Conservation (phyloP, 495 filamentous ascomycete genomes). For the Hypoxylon crocopeplum region DNA sequence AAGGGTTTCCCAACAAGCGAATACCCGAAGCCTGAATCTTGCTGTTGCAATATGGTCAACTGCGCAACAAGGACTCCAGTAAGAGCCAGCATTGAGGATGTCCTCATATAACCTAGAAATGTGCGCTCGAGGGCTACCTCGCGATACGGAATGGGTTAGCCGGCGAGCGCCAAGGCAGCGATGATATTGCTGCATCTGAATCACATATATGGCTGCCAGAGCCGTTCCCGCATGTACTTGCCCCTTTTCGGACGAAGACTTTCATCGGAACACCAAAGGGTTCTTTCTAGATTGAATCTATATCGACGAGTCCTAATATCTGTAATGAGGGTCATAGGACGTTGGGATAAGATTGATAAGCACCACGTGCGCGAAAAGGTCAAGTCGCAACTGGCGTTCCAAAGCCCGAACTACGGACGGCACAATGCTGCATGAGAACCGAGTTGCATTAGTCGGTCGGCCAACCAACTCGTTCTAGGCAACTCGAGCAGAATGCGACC, state of each 20-base stretch:
- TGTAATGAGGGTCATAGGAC: constrained; percentile 29
- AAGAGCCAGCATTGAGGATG: constrained; percentile 72
- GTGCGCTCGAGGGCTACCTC: constrained; percentile 76
- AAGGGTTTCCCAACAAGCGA: constrained; percentile 71
- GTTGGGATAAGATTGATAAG: constrained; percentile 40
- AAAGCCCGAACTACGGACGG: constrained; percentile 31
- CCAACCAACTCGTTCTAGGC: constrained; percentile 8
- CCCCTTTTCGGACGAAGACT: constrained; percentile 24
- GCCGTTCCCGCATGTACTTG: constrained; percentile 18
- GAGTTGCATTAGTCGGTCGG: constrained; percentile 27
- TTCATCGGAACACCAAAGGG: constrained; percentile 24
- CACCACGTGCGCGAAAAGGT: constrained; percentile 34
- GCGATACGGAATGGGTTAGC: constrained; percentile 17
- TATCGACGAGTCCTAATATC: constrained; percentile 22
- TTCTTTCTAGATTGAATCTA: constrained; percentile 20
- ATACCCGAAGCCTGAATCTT: constrained; percentile 60
- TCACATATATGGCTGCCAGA: constrained; percentile 13
- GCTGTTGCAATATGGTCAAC: constrained; percentile 61
- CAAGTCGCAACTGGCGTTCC: constrained; percentile 6
- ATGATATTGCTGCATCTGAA: constrained; percentile 20
- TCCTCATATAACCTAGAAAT: constrained; percentile 79
- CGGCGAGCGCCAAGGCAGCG: constrained; percentile 23
- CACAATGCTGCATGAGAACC: constrained; percentile 32
- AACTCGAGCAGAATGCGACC: constrained; percentile 23
- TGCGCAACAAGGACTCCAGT: constrained; percentile 71